Conservation (phyloP, 73 alveolate species). For the Stentor coeruleus region DNA sequence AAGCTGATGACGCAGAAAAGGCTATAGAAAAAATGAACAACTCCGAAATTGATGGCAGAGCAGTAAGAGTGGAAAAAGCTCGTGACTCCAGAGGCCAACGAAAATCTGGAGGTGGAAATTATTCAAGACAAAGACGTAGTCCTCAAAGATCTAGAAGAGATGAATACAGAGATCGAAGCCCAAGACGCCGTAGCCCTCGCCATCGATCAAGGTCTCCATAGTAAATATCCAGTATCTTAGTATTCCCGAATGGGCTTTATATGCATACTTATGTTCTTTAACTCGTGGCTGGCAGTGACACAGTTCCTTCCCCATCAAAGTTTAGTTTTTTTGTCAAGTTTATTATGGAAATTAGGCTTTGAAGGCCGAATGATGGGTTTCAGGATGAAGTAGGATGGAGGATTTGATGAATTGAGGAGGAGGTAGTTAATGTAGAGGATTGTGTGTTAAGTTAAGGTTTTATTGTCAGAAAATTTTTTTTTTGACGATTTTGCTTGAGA, state of each 20-base stretch:
- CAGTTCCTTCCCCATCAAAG: no score
- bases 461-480: no score
- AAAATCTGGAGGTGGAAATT: neutral
- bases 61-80: slow-evolving; percentile 10
- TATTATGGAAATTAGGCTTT: no score
- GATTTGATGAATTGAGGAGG: no score
- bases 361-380: no score
- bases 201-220: slow-evolving; percentile 2
- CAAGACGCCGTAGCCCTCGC: neutral
- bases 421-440: no score
- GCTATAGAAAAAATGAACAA: slow-evolving; percentile 5
- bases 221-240: neutral
- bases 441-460: no score
- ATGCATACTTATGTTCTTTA: no score
- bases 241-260: neutral
- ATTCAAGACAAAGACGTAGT: neutral
- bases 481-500: no score
- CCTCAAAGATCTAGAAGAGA: slow-evolving; percentile 4
- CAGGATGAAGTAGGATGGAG: no score
- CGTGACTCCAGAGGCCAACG: slow-evolving; percentile 15
- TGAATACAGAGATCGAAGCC: neutral
- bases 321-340: no score
- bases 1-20: slow-evolving; percentile 22
- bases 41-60: neutral
- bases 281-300: no score